phyloP scores from a whole-genome alignment of 495 filamentous ascomycete genomes.

The Xylaria telfairii region DNA sequence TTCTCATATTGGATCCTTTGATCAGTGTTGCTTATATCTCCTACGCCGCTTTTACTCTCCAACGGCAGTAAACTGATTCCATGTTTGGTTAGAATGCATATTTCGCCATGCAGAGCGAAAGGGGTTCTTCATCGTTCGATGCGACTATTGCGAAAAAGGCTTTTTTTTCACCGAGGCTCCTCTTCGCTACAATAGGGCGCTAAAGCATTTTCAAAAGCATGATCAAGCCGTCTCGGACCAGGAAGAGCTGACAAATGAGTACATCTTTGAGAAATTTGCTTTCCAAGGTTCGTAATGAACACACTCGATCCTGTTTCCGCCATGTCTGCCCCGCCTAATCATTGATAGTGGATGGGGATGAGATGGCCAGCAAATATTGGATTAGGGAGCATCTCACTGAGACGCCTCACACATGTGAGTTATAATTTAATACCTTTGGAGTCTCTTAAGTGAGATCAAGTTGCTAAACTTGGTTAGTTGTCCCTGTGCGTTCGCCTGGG shows the following conservation, averaged over 20 bases:
- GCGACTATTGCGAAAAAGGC: slow-evolving; percentile 29
- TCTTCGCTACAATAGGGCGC: slow-evolving; percentile 35
- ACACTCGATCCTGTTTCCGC: background rate
- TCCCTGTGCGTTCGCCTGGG: background rate
- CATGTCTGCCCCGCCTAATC: background rate
- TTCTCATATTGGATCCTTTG: too few species aligned
- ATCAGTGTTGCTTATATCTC: background rate
- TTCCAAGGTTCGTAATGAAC: slow-evolving; percentile 34
- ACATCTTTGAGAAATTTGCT: slow-evolving; percentile 39
- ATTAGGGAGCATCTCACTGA: slow-evolving; percentile 37
- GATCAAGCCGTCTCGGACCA: slow-evolving; percentile 23
- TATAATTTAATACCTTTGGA: background rate
- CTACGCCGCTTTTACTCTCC: background rate
- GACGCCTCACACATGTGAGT: slow-evolving; percentile 39
- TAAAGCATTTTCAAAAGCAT: slow-evolving; percentile 39
- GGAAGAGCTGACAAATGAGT: slow-evolving; percentile 36
- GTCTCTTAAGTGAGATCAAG: background rate
- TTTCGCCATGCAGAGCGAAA: slow-evolving; percentile 36
- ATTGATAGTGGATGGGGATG: slow-evolving; percentile 33
- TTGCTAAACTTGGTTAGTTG: slow-evolving; percentile 17
- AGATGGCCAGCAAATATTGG: slow-evolving; percentile 41
- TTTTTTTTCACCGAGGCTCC: slow-evolving; percentile 40
- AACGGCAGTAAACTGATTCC: background rate
- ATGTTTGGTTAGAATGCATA: slow-evolving; percentile 35
- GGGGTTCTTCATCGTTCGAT: slow-evolving; percentile 39